Evolutionary conservation across 441 rosid genomes (phyloP), one percentile per base, ranked within the genome.

Genomic region (Capsella rubella): DNA sequence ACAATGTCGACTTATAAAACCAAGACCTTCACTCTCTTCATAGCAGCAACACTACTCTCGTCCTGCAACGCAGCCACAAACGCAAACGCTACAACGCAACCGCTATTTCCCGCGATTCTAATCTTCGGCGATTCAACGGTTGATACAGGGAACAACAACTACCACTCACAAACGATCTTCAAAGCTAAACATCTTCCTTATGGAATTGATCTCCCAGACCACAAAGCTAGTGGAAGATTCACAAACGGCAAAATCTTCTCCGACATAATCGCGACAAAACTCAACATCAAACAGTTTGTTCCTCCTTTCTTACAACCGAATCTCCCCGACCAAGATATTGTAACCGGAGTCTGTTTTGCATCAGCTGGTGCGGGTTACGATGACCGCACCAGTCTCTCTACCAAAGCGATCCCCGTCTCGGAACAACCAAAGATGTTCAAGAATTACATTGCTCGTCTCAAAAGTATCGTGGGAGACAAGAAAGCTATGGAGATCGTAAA

Each of bases 41-140:
- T 55, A 13, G 29, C 69, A 72, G 54, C 57, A 64, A 18, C 64
- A 55, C n/a, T 73, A 55, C 8, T 55, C n/a, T 37, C 71, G 14
- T 73, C 57, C 50, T 54, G 70, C 10, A 55, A 64, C 50, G 71
- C 77, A 64, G 34, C 59, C 14, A 11, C 16, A 66, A 74, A 74
- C 60, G 14, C 16, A 66, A 74, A 74, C 60, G 27, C 28, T 8
- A 49, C 59, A 29, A 49, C 52, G 14, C 10, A 66, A 49, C 72
- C 78, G 35, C 67, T 74, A n/a, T 80, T 84, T 47, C 77, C 86
- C 6, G 80, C 88, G 11, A 71, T 88, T 58, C 67, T 87, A 2
- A 13, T 85, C 13, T 81, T 88, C 4, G 96, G 93, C 4, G 96
- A 90, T 55, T 87, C 16, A 87, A 87, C 69, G 87, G 78, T 87